Evolutionary conservation across 345 rosid genomes (phyloP).

Genomic region (Atalantia buxifolia): DNA sequence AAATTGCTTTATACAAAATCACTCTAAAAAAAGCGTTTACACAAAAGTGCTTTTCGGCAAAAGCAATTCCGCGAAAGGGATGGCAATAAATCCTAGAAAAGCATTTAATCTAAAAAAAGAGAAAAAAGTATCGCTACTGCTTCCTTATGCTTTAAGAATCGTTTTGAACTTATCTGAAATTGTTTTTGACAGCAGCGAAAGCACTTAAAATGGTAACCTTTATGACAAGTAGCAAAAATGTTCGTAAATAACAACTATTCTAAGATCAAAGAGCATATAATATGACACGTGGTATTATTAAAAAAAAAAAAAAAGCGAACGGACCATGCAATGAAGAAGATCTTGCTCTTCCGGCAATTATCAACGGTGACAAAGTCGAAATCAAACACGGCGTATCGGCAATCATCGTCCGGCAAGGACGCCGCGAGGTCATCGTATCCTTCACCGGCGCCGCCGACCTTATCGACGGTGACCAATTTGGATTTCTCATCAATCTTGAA

Average conservation of each 20-base stretch:
- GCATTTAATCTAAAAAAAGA: too few relatives aligned
- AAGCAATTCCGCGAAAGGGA: background rate
- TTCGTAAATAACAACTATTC: background rate
- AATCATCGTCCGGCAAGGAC: constrained; percentile 76
- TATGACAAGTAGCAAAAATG: background rate
- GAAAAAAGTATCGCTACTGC: background rate
- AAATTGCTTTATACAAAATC: background rate
- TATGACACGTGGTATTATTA: background rate
- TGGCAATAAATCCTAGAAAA: background rate
- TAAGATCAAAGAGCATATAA: background rate
- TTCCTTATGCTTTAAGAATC: background rate
- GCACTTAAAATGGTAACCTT: too few relatives aligned
- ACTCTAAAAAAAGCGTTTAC: background rate
- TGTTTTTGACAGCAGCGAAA: background rate
- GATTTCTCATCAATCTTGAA: constrained; percentile 96
- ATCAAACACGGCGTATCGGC: constrained; percentile 90
- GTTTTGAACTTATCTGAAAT: background rate
- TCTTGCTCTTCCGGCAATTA: constrained; percentile 96
- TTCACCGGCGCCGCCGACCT: constrained; percentile 86
- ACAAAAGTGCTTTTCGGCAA: background rate
- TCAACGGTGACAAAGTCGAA: constrained; percentile 93
- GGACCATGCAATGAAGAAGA: constrained; percentile 96
- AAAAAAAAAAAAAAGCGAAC: background rate
- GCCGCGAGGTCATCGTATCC: constrained; percentile 73
- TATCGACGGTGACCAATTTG: constrained; percentile 76